Evolutionary conservation across 2,329 filamentous ascomycete genomes (phyloP), one percentile per base, ranked within the genome.

Genomic region (Acephala macrosclerotiorum): DNA sequence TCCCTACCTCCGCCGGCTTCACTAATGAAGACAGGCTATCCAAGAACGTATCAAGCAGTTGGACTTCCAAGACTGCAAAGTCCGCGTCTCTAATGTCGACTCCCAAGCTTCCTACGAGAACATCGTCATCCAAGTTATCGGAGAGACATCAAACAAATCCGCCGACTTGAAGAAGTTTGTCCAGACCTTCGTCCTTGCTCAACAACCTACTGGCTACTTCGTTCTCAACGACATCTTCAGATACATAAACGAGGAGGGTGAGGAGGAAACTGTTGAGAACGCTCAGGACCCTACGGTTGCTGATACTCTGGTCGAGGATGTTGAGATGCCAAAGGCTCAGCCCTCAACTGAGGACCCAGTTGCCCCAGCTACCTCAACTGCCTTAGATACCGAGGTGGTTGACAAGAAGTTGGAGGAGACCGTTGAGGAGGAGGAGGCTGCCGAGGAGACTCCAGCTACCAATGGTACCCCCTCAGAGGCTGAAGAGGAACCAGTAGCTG

Each of bases 181-280:
- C 47, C 96, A 99, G 85, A 98, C 95, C 60, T 99, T 99, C 74
- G 93, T 99, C 69, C 91, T 99, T 69, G 96, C 96, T 58, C 90
- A 95, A 80, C 96, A 99, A 82, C 93, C 93, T 58, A 97, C 95
- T 64, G 96, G 96, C 70, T 99, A 98, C 84, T 99, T 97, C 75
- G 95, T 99, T 38, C 87, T 99, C 74, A 99, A 99, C 80, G 96
- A 99, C 77, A 97, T 99, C 78, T 93, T 98, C 83, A 88, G 96
- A 74, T 98, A 96, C 81, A 89, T 99, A 71, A 89, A 91, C 70
- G 93, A 96, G 68, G 92, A 95, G 74, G 86, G 86, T 49, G 94
- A 97, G 67, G 92, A 92, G 66, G 89, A 90, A 68, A 81, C 88
- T 73, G 80, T 83, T 56, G 84, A 88, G 57, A 71, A 71, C 61